phyloP scores from a whole-genome alignment of 257 asterid species.

The Vinca minor region DNA sequence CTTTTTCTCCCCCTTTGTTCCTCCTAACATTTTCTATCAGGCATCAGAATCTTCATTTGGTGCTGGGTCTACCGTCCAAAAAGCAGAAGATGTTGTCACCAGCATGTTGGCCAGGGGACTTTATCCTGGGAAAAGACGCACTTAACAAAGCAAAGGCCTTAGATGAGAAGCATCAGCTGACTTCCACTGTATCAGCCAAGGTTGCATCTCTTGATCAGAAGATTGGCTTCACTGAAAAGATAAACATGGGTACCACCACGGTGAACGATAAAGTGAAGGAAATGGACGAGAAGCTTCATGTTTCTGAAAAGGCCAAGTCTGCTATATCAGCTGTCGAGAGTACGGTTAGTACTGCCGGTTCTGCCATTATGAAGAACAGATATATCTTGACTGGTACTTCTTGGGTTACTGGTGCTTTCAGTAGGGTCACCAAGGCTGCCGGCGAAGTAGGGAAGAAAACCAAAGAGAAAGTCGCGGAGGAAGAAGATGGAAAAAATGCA shows the following conservation, averaged over 20 bases:
- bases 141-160: slow-evolving; percentile 33
- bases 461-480: slow-evolving; percentile 30
- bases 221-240: slow-evolving; percentile 37
- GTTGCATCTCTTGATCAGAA: slow-evolving; percentile 37
- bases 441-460: slow-evolving; percentile 38
- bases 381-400: slow-evolving; percentile 35
- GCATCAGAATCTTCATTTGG: slow-evolving; percentile 4
- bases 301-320: slow-evolving; percentile 36
- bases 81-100: slow-evolving; percentile 42
- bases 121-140: slow-evolving; percentile 36
- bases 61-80: slow-evolving; percentile 29
- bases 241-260: slow-evolving; percentile 26
- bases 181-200: slow-evolving; percentile 34
- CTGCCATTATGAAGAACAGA: slow-evolving; percentile 44
- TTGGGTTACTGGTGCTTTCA: slow-evolving; percentile 44
- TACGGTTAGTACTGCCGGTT: slow-evolving; percentile 38
- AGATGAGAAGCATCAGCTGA: slow-evolving; percentile 44
- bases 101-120: slow-evolving; percentile 41
- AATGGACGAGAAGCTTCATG: slow-evolving; percentile 39
- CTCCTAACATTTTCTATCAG: not conserved
- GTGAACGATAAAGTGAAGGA: slow-evolving; percentile 37
- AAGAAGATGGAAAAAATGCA: slow-evolving; percentile 19
- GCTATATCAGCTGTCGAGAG: slow-evolving; percentile 37
- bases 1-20: not conserved
- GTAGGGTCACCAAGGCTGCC: slow-evolving; percentile 36